Evolutionary conservation across 805 yeast genomes (phyloP).

Genomic region (Lipomyces chichibuensis): DNA sequence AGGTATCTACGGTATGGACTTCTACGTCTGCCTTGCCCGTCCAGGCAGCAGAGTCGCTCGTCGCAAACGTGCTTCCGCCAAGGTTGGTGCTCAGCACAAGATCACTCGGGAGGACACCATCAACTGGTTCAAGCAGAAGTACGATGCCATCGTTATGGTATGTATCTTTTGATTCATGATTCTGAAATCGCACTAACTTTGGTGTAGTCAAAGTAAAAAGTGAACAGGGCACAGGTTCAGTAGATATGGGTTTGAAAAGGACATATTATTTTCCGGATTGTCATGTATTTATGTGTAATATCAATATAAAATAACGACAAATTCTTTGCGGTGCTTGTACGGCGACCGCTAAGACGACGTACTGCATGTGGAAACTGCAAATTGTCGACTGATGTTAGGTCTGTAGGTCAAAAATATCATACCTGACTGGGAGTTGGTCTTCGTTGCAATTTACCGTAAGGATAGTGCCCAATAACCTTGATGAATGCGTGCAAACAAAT

Average conservation of each 20-base stretch:
- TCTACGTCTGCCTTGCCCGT: slow-evolving; percentile 99
- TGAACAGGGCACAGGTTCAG: background rate
- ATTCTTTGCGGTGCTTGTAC: background rate
- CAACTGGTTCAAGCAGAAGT: slow-evolving; percentile 98
- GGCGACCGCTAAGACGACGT: too few species aligned
- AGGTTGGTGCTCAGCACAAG: slow-evolving; percentile 90
- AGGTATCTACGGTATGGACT: slow-evolving; percentile 99
- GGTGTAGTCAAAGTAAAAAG: slow-evolving; percentile 13
- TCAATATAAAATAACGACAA: slow-evolving; percentile 2
- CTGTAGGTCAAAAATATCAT: too few species aligned
- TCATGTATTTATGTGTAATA: slow-evolving; percentile 7
- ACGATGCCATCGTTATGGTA: slow-evolving; percentile 92
- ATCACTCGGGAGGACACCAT: slow-evolving; percentile 92
- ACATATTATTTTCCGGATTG: slow-evolving; percentile 3
- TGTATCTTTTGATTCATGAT: slow-evolving; percentile 6
- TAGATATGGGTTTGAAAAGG: background rate
- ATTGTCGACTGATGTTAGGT: too few species aligned
- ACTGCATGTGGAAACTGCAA: too few species aligned
- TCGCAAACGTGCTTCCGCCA: slow-evolving; percentile 83
- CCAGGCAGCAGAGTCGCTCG: slow-evolving; percentile 99
- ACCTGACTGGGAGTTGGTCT: too few species aligned
- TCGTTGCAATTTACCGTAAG: too few species aligned
- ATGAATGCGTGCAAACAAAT: too few species aligned
- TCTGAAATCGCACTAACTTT: background rate
- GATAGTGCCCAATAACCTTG: too few species aligned